Evolutionary conservation across 805 yeast genomes (phyloP).

Genomic region (Candida silvicultrix): DNA sequence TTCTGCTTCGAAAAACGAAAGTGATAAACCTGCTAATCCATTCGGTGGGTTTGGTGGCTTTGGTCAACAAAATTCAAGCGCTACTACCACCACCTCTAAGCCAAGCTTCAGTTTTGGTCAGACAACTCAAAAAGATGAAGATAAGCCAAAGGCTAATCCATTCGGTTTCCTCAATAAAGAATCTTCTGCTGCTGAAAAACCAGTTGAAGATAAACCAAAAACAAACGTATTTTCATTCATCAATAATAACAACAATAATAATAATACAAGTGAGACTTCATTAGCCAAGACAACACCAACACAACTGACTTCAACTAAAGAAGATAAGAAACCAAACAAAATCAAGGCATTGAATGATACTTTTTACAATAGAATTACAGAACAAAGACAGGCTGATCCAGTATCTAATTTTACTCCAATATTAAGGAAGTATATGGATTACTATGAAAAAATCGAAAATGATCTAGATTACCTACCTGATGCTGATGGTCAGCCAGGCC

Average conservation of each 20-base stretch:
- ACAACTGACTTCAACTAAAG: slow-evolving; percentile 2
- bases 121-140: neutral
- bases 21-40: slow-evolving; percentile 6
- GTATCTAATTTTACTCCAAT: slow-evolving; percentile 50
- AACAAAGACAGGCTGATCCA: slow-evolving; percentile 36
- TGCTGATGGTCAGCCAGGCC: slow-evolving; percentile 12
- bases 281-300: neutral
- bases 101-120: slow-evolving; percentile 9
- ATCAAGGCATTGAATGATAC: slow-evolving; percentile 61
- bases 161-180: neutral
- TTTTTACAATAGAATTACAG: slow-evolving; percentile 43
- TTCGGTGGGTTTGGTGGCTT: slow-evolving; percentile 5
- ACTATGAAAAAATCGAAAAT: slow-evolving; percentile 33
- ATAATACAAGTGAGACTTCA: neutral
- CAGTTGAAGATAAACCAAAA: neutral
- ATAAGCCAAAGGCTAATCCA: slow-evolving; percentile 2
- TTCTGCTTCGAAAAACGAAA: slow-evolving; percentile 1
- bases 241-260: neutral
- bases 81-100: slow-evolving; percentile 1
- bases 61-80: slow-evolving; percentile 1
- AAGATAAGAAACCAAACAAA: slow-evolving; percentile 37
- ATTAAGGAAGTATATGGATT: slow-evolving; percentile 53
- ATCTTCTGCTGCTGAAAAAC: neutral
- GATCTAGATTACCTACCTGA: slow-evolving; percentile 14
- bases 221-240: slow-evolving; percentile 4